Evolutionary conservation across 164 flowering plant genomes (phyloP).

Genomic region (Brasenia schreberi): DNA sequence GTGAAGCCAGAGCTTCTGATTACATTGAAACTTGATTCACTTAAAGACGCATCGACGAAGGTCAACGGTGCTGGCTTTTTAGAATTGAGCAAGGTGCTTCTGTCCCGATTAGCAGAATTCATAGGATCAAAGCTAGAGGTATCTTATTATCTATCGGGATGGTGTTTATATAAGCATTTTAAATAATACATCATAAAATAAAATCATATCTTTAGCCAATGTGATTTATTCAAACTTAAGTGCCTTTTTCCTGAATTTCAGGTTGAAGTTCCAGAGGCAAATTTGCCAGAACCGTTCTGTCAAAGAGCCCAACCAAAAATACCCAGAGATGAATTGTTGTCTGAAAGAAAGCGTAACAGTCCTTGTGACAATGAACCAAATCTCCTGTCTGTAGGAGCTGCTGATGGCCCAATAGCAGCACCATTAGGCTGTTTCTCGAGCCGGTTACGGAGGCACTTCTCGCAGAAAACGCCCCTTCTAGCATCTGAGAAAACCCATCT

Average conservation of each 20-base stretch:
- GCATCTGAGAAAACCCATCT: conserved; percentile 11
- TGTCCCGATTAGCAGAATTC: conserved; percentile 35
- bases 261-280: background rate
- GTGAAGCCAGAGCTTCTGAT: conserved; percentile 69
- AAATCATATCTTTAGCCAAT: no score
- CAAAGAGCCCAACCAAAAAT: background rate
- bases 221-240: background rate
- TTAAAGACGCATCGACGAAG: conserved; percentile 15
- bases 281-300: background rate
- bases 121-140: conserved; percentile 66
- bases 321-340: background rate
- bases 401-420: background rate
- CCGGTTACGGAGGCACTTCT: conserved; percentile 29
- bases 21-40: conserved; percentile 22
- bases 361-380: background rate
- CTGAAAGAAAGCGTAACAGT: background rate
- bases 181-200: no score
- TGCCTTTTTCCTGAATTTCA: background rate
- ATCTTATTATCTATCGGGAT: conserved; percentile 1
- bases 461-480: conserved; percentile 10
- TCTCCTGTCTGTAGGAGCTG: background rate
- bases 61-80: conserved; percentile 19
- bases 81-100: conserved; percentile 41
- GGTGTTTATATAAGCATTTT: background rate
- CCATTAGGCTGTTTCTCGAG: background rate